phyloP scores from a whole-genome alignment of 805 yeast genomes.

The Cyberlindnera meyerae region DNA sequence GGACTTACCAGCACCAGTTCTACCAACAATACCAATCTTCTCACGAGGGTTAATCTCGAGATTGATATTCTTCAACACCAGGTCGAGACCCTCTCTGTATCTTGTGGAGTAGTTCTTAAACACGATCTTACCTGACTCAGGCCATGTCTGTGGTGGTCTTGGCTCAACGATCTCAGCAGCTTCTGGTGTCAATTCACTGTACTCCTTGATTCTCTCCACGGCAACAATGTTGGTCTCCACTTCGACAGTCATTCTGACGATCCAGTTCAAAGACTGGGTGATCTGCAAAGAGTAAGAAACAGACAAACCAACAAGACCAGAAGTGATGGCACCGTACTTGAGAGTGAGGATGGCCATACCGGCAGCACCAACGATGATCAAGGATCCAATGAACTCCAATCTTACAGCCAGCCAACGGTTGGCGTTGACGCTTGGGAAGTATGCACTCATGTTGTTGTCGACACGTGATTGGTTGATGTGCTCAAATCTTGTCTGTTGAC shows the following conservation, averaged over 20 bases:
- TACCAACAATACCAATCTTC: conserved; percentile 92
- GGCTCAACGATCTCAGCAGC: conserved; percentile 68
- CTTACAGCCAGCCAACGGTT: conserved; percentile 98
- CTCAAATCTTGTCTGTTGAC: conserved; percentile 57
- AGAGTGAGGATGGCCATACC: conserved; percentile 60
- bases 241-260: conserved; percentile 97
- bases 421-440: conserved; percentile 85
- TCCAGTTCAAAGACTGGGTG: conserved; percentile 94
- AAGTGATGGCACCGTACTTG: conserved; percentile 66
- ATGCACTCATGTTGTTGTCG: conserved; percentile 87
- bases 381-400: conserved; percentile 83
- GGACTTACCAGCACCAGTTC: conserved; percentile 96
- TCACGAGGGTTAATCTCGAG: conserved; percentile 66
- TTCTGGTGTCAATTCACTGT: conserved; percentile 73
- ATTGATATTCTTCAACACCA: conserved; percentile 66
- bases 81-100: conserved; percentile 76
- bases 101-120: conserved; percentile 76
- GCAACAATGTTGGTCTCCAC: conserved; percentile 97
- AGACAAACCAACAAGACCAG: conserved; percentile 92
- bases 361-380: conserved; percentile 83
- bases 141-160: conserved; percentile 75
- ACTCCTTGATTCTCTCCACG: conserved; percentile 91
- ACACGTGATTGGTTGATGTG: conserved; percentile 63
- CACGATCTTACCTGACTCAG: conserved; percentile 58
- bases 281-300: conserved; percentile 90